phyloP scores from a whole-genome alignment of 306 rosid genomes.

The Prunus campanulata region DNA sequence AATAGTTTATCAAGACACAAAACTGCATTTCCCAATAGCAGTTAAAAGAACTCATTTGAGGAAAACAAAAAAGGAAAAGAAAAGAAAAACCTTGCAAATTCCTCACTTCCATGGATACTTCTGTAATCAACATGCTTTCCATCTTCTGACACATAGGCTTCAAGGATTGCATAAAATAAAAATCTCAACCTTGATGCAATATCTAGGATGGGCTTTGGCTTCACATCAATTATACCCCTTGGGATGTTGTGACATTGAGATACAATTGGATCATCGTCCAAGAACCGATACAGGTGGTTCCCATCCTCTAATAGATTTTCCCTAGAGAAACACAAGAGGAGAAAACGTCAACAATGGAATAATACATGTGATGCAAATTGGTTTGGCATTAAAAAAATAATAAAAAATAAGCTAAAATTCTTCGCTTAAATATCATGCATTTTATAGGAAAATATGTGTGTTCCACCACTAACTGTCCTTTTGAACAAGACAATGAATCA shows the following conservation, averaged over 20 bases:
- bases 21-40: not conserved
- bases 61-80: not conserved
- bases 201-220: slow-evolving; percentile 72
- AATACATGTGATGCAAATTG: not conserved
- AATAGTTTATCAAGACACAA: slow-evolving; percentile 9
- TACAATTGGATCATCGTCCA: slow-evolving; percentile 81
- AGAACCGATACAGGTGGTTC: slow-evolving; percentile 74
- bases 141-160: slow-evolving; percentile 73
- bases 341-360: slow-evolving; percentile 16
- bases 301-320: slow-evolving; percentile 87
- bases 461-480: not conserved
- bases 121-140: slow-evolving; percentile 73
- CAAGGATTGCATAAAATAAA: slow-evolving; percentile 66
- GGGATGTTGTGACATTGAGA: slow-evolving; percentile 83
- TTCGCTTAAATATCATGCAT: not conserved
- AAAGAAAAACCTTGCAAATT: slow-evolving; percentile 70
- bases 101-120: slow-evolving; percentile 82
- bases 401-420: not conserved
- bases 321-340: slow-evolving; percentile 34
- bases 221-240: slow-evolving; percentile 66
- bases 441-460: not conserved
- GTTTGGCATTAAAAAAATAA: not conserved
- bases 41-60: not conserved
- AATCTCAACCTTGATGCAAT: slow-evolving; percentile 82
- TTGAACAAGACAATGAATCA: not conserved